phyloP scores from a whole-genome alignment of 1,284 basidiomycete genomes.

The Cryptococcus sp. region DNA sequence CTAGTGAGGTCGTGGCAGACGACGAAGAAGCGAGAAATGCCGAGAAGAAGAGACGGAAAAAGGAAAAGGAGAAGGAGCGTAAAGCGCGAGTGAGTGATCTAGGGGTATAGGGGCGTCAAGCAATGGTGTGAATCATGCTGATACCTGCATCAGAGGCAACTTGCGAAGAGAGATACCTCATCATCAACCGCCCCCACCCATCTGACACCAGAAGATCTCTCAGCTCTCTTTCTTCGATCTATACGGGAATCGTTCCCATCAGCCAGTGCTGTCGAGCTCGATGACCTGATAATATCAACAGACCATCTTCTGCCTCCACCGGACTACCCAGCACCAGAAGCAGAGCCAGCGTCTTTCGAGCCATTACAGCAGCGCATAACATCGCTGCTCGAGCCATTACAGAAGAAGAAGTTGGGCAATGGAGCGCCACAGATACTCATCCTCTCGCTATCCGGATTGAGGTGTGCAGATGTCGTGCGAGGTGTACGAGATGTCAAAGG shows the following conservation, averaged over 20 bases:
- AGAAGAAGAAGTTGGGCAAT: constrained; percentile 25
- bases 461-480: constrained; percentile 54
- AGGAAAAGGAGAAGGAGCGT: constrained; percentile 42
- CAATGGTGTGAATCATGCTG: constrained; percentile 6
- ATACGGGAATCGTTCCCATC: constrained; percentile 43
- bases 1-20: constrained; percentile 16
- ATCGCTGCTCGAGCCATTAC: constrained; percentile 24
- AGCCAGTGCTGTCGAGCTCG: constrained; percentile 48
- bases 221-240: constrained; percentile 31
- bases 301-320: constrained; percentile 17
- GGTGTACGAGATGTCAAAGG: constrained; percentile 45
- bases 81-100: constrained; percentile 24
- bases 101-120: constrained; percentile 1
- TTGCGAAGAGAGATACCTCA: too few relatives aligned
- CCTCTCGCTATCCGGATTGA: constrained; percentile 48
- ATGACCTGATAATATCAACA: constrained; percentile 39
- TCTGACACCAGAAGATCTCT: constrained; percentile 26
- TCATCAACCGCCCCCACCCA: constrained; percentile 24
- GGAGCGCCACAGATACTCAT: constrained; percentile 47
- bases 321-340: constrained; percentile 13
- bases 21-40: constrained; percentile 22
- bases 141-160: neutral
- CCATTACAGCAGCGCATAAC: constrained; percentile 16
- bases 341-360: constrained; percentile 6
- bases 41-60: constrained; percentile 36